phyloP scores from a whole-genome alignment of 345 rosid species.

The Gossypium arboreum region DNA sequence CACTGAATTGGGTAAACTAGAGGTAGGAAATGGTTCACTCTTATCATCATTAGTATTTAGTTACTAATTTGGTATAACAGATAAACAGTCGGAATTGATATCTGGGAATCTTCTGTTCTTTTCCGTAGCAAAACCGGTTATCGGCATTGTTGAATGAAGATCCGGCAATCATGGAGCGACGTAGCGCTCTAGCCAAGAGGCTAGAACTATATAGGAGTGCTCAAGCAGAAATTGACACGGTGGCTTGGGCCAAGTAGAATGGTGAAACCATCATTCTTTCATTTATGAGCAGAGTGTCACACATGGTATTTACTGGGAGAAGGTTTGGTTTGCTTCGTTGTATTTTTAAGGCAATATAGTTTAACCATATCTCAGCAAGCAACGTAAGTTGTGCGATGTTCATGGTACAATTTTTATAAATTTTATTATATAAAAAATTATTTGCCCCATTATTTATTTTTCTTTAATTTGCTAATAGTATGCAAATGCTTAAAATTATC shows the following conservation, averaged over 20 bases:
- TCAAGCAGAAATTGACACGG: slow-evolving; percentile 83
- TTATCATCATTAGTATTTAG: neutral
- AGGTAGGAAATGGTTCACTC: slow-evolving; percentile 37
- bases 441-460: neutral
- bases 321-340: slow-evolving; percentile 1
- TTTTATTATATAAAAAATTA: too few relatives aligned
- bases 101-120: neutral
- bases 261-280: slow-evolving; percentile 25
- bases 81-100: slow-evolving; percentile 5
- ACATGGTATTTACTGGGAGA: neutral
- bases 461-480: neutral
- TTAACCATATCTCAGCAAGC: slow-evolving; percentile 3
- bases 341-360: slow-evolving; percentile 8
- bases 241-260: slow-evolving; percentile 87
- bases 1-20: slow-evolving; percentile 88
- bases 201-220: slow-evolving; percentile 91
- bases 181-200: slow-evolving; percentile 75
- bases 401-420: too few relatives aligned
- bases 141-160: slow-evolving; percentile 89
- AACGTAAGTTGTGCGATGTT: slow-evolving; percentile 10
- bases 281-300: slow-evolving; percentile 12
- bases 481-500: too few relatives aligned
- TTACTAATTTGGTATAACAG: neutral
- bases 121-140: slow-evolving; percentile 67
- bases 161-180: slow-evolving; percentile 96